Conservation (phyloP, 805 yeast species). For the Teunomyces stri region DNA sequence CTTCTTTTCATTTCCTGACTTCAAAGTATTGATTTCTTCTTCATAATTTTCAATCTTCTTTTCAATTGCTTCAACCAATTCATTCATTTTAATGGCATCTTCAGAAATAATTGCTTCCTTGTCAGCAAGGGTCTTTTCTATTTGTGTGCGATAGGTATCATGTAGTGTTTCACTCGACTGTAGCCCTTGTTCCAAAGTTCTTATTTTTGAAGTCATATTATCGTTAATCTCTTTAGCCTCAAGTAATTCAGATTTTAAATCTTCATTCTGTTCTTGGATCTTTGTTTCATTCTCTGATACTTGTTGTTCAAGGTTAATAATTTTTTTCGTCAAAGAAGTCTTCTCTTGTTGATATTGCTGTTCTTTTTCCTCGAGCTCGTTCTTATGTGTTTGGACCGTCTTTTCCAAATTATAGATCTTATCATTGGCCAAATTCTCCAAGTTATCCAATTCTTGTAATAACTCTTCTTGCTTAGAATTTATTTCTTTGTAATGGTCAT, state of each 20-base stretch:
- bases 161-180: slow-evolving; percentile 7
- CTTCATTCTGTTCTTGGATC: slow-evolving; percentile 3
- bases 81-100: slow-evolving; percentile 28
- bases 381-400: slow-evolving; percentile 7
- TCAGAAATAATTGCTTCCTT: slow-evolving; percentile 32
- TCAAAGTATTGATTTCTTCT: slow-evolving; percentile 11
- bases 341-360: slow-evolving; percentile 14
- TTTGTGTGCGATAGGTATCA: not conserved
- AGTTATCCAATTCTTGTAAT: slow-evolving; percentile 22
- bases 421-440: slow-evolving; percentile 21
- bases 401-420: slow-evolving; percentile 18
- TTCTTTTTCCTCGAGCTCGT: slow-evolving; percentile 11
- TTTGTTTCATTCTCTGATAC: slow-evolving; percentile 14
- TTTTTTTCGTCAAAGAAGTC: slow-evolving; percentile 12
- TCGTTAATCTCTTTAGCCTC: slow-evolving; percentile 7
- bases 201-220: slow-evolving; percentile 12
- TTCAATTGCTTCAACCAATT: slow-evolving; percentile 23
- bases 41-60: slow-evolving; percentile 11
- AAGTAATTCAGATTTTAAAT: slow-evolving; percentile 6
- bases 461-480: slow-evolving; percentile 19
- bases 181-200: slow-evolving; percentile 29
- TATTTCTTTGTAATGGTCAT: slow-evolving; percentile 16
- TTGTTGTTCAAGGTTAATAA: slow-evolving; percentile 12
- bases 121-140: slow-evolving; percentile 12
- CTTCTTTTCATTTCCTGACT: slow-evolving; percentile 7